A percentile compares a stretch with the other conserved stretches of the same genome.
Evolutionary conservation across 306 rosid genomes (phyloP).

Genomic region (Dryas octopetala): DNA sequence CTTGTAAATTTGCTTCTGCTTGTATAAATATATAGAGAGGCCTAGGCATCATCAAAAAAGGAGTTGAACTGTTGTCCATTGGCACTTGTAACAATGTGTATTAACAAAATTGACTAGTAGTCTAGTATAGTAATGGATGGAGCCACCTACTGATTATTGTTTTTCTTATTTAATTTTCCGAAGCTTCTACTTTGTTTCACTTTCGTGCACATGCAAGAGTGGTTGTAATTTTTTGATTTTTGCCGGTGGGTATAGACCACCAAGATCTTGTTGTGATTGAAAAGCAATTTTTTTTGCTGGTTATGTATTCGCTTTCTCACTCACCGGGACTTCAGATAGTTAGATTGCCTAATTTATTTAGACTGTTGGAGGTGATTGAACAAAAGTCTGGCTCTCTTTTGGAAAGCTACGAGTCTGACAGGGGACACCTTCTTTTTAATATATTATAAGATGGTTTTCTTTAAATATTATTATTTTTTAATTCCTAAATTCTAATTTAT

Average conservation of each 20-base stretch:
- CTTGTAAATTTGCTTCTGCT: background rate
- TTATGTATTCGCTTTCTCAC: no score
- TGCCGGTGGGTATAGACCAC: background rate
- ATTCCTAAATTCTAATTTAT: no score
- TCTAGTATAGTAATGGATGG: background rate
- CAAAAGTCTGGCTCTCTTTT: no score
- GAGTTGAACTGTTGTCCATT: background rate
- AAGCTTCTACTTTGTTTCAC: background rate
- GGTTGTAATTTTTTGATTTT: background rate
- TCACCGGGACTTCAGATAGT: no score
- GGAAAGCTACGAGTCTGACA: no score
- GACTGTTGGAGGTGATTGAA: no score
- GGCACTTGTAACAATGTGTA: background rate
- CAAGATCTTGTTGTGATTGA: background rate
- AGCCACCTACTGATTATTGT: background rate
- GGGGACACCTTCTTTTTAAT: no score
- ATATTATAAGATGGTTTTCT: no score
- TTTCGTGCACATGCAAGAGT: background rate
- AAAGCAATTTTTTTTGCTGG: background rate
- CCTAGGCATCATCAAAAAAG: conserved; percentile 15
- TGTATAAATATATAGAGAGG: conserved; percentile 28
- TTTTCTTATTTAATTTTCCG: background rate
- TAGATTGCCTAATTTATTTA: no score
- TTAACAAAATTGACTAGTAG: background rate
- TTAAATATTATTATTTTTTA: no score